Conservation (phyloP, 306 rosid genomes). For the Glycine tomentella region DNA sequence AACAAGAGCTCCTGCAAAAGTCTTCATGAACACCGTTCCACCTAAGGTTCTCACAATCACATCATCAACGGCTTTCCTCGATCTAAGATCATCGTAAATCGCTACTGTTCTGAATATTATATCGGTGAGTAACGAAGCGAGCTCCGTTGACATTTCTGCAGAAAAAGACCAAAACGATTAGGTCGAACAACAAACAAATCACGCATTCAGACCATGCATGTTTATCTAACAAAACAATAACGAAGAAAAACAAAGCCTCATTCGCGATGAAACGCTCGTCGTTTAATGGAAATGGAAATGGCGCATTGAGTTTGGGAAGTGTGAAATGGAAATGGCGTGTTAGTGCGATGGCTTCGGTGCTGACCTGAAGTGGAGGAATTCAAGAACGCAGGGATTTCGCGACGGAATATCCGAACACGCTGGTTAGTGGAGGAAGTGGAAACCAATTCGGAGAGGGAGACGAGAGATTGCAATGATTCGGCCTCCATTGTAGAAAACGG, state of each 20-base stretch:
- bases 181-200: neutral
- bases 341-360: neutral
- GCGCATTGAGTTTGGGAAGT: too few species aligned
- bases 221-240: neutral
- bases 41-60: slow-evolving; percentile 68
- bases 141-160: slow-evolving; percentile 75
- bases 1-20: slow-evolving; percentile 86
- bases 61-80: slow-evolving; percentile 86
- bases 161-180: slow-evolving; percentile 34
- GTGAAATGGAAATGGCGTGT: too few species aligned
- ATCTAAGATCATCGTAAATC: slow-evolving; percentile 81
- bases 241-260: neutral
- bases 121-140: slow-evolving; percentile 68
- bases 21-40: slow-evolving; percentile 79
- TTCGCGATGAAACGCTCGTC: too few species aligned
- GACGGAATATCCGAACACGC: slow-evolving; percentile 74
- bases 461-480: slow-evolving; percentile 64
- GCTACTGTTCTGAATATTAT: slow-evolving; percentile 68
- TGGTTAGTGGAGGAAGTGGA: slow-evolving; percentile 73
- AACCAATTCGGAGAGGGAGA: slow-evolving; percentile 64
- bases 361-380: slow-evolving; percentile 62
- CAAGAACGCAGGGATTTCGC: slow-evolving; percentile 70
- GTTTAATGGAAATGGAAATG: neutral
- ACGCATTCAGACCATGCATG: neutral
- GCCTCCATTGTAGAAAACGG: slow-evolving; percentile 57